These are phyloP conservation scores for Kwoniella shivajii DNA, from an alignment of 1,284 basidiomycete genomes.

Conservation along the genomic window DNA sequence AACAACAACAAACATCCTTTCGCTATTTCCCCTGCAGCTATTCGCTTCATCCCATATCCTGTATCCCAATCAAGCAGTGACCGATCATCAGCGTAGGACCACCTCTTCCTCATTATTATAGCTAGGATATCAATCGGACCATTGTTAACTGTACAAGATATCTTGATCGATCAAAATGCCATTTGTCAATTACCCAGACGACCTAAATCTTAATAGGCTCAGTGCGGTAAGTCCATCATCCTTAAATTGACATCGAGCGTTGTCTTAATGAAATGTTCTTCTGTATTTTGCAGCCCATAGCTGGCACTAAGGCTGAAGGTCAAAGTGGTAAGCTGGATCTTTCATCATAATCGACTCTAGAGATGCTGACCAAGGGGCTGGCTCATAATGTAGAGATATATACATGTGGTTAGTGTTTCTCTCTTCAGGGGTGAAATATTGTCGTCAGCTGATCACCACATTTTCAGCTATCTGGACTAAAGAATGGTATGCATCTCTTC, in stretches of 20 bases:
- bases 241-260: no score
- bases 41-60: no score
- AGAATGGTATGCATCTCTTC: slow-evolving; percentile 17
- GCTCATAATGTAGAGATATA: slow-evolving; percentile 20
- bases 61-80: no score
- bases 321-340: slow-evolving; percentile 32
- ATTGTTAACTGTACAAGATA: no score
- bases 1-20: no score
- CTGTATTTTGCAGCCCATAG: slow-evolving; percentile 31
- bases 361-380: background rate
- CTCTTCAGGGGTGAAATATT: background rate
- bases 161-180: no score
- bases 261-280: background rate
- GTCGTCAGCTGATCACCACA: background rate
- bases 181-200: background rate
- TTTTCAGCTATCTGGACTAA: slow-evolving; percentile 30
- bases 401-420: slow-evolving; percentile 16
- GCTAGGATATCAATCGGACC: no score
- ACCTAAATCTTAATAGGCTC: background rate
- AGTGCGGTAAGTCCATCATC: background rate
- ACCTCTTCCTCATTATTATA: no score
- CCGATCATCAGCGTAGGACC: no score
- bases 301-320: slow-evolving; percentile 33
- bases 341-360: no score
- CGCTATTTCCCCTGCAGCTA: no score